A percentile compares a stretch with the other conserved stretches of the same genome.
These are phyloP conservation scores for Sisymbrium irio DNA, from an alignment of 345 rosid genomes.

Conservation along the genomic window DNA sequence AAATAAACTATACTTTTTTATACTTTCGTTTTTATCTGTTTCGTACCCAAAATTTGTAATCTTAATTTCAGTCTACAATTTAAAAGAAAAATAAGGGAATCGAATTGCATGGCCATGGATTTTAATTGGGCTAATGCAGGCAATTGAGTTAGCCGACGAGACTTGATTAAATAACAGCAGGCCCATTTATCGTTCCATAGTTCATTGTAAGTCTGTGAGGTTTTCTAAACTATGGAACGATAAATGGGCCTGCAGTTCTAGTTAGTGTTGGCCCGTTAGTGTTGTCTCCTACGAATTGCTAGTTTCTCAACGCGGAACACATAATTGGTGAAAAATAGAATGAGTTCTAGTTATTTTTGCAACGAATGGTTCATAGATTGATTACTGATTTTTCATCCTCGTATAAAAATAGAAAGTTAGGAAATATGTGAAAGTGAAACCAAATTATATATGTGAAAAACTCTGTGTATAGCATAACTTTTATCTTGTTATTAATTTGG, in stretches of 20 bases:
- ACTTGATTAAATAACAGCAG: neutral
- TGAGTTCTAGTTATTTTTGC: neutral
- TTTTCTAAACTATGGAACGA: neutral
- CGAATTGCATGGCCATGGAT: neutral
- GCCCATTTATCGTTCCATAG: conserved; percentile 6
- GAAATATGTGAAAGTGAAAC: too few relatives aligned
- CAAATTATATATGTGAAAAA: too few relatives aligned
- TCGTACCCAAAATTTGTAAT: neutral
- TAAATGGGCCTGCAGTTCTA: too few relatives aligned
- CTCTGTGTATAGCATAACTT: neutral
- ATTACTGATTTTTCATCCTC: too few relatives aligned
- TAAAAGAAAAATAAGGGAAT: neutral
- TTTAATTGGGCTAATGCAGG: neutral
- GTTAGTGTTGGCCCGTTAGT: conserved; percentile 13
- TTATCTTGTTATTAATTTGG: neutral
- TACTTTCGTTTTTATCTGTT: neutral
- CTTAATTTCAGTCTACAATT: neutral
- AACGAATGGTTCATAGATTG: too few relatives aligned
- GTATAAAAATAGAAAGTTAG: too few relatives aligned
- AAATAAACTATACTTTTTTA: neutral
- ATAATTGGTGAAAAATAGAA: neutral
- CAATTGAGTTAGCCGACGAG: neutral
- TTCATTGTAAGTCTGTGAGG: neutral
- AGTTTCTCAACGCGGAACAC: too few relatives aligned
- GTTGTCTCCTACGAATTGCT: neutral